Base-by-base conservation (phyloP, 1,284 basidiomycete genomes). In the Omphalotus olearius region DNA sequence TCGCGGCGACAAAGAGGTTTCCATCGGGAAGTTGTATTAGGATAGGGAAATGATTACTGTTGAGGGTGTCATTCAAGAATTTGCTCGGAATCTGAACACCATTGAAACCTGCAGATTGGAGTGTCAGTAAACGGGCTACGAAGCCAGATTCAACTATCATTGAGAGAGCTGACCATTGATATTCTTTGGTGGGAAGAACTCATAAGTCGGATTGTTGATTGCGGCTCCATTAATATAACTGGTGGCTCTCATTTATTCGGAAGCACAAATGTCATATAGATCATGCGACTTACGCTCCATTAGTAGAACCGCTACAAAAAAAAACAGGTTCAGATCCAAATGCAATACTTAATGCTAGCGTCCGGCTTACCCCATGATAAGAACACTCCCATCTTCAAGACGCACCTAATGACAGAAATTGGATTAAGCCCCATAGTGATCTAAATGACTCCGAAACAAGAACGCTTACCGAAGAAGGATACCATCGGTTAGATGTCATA, bases 21-120 rank as follows among this genome's bases (percentile, higher is more conserved):
- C 73, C 74, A 54, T 75, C 70, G 0, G 79, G 76, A 0, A 82
- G 69, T 4, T 67, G 59, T 56, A 75, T 76, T 2, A 76, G 69
- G 53, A 80, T 71, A 0, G 80, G 79, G 62, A 81, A 82, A n/a
- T 82, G 70, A 58, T 82, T 82, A 17, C 75, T 71, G 59, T 76
- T 76, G 45, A 82, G 68, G 3, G 78, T 79, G 50, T 77, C 71
- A 44, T 66, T 64, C 4, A 82, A 65, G 67, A 82, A 82, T 14
- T 64, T 67, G 6, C 73, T 70, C 20, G 65, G 68, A 37, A 82
- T 66, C 35, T 54, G 50, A 35, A 57, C 35, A 35, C 58, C 58
- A 44, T 60, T 60, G 56, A 57, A 58, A 26, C 59, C 58, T 62
- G 10, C 60, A 69, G 37, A 39, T 11, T 38, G 37, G 20, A 18